phyloP scores from a whole-genome alignment of 2,329 filamentous ascomycete genomes.

The Gnomoniopsis smithogilvyi region DNA sequence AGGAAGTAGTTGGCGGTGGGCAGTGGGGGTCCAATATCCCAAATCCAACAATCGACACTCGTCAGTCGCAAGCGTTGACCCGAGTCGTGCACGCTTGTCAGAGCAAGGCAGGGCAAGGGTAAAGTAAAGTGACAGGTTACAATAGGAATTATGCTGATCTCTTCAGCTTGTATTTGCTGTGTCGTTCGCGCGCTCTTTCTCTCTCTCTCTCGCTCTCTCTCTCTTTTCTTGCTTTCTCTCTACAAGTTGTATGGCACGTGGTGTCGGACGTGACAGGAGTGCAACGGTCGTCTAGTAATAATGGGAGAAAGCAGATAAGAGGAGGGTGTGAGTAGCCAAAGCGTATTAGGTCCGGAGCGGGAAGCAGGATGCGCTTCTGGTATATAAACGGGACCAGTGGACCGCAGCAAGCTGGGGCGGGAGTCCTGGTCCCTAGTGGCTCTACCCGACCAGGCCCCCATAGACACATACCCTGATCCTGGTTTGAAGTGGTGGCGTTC shows the following conservation, averaged over 20 bases:
- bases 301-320: not conserved
- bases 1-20: not conserved
- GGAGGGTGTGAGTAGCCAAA: conserved; percentile 13
- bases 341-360: not conserved
- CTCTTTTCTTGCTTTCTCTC: no score
- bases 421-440: not conserved
- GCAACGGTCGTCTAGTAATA: not conserved
- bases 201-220: no score
- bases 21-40: conserved; percentile 3
- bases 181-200: not conserved
- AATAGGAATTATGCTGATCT: not conserved
- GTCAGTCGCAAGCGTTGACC: not conserved
- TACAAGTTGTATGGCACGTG: conserved; percentile 1
- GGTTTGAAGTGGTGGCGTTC: no score
- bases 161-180: not conserved
- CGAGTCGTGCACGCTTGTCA: not conserved
- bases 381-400: not conserved
- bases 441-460: conserved; percentile 1
- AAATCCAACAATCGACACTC: not conserved
- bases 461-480: not conserved
- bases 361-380: not conserved
- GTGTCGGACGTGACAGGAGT: conserved; percentile 13
- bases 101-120: not conserved
- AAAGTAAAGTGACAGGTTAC: not conserved
- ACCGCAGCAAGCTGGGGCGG: not conserved